Base-by-base conservation (phyloP, 805 yeast genomes). In the Grigorovia transvaalensis region DNA sequence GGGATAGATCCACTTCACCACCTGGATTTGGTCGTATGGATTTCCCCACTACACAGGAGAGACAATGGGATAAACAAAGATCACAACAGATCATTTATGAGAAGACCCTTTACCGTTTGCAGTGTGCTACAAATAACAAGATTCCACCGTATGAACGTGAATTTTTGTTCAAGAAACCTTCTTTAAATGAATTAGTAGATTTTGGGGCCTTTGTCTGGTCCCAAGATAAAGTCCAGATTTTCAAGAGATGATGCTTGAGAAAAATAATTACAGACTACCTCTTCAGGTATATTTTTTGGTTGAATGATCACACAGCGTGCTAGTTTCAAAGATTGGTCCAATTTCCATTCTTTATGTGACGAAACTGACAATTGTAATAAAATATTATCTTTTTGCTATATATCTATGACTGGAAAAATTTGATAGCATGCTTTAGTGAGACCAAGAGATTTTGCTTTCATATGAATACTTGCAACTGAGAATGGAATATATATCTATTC, bases 1-100 rank as follows among this genome's bases (percentile, higher is more conserved):
- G 70, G 58, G 61, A 57, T 7, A 63, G 74, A 45, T 72, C 73
- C 0, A 69, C 70, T 3, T 71, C 79, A 1, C 85, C 85, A 1
- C 81, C 81, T 0, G 85, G 85, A 0, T 80, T 74, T 63, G 81
- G 78, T 55, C 64, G 79, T 43, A 69, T 80, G 23, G 85, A 79
- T 50, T 80, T 82, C 55, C 84, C 86, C 0, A 68, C 66, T 5
- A 77, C 84, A 0, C 85, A 79, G 54, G 80, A 81, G 56, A 62
- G 68, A 12, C 58, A 50, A 1, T 66, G 60, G 45, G 79, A 74
- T 52, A 71, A 70, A 55, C 53, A 53, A 17, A 64, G 66, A 50
- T 64, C 73, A 5, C 65, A 67, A 20, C 52, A 54, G 50, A 59
- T 74, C 18, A 62, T 73, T 4, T 58, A 61, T 44, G 62, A 67